Base-by-base conservation (phyloP, 177 flowering plant species). In the Vitis hybrid region DNA sequence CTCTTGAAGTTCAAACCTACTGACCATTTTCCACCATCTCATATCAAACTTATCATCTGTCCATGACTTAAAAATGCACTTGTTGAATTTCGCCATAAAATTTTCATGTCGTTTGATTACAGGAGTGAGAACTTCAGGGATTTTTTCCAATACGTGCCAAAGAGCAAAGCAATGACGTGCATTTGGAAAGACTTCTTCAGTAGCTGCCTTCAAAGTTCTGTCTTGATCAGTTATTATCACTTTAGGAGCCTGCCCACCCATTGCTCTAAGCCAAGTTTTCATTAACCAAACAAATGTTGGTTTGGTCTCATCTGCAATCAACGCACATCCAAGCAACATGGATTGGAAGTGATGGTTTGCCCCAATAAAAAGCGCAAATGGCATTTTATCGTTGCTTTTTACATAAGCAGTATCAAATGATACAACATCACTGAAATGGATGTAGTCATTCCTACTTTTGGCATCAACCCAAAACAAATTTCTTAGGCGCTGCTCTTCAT, bases 251-350 rank as follows among this genome's bases (percentile, higher is more conserved):
- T 60, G 67, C 60, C 87, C 87, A 68, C 86, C 85, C 91, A 88
- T 85, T 73, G 91, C 91, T 78, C 86, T 76, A 50, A 81, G 84
- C 90, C 90, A 86, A 49, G 88, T 78, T 67, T 79, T 84, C 88
- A 88, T 68, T 58, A 85, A 75, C 91, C 91, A 88, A 59, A 76
- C 80, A 74, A 72, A 86, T 2, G 90, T 83, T 51, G 82, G 52
- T 71, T 65, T 74, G 11, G 79, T 75, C 55, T 84, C 87, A 81
- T 84, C 90, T 13, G 87, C 84, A 74, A 86, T 72, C 75, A 88
- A 71, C 24, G 86, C 90, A 81, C 88, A 88, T 35, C 91, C 91
- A 68, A 88, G 84, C 79, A 88, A 71, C 59, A 82, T 78, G 35
- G 90, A 66, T 69, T 88, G 91, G 52, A 66, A 75, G 67, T 88